These are phyloP conservation scores for Adansonia rubrostipa DNA, from an alignment of 441 rosid genomes.

Conservation along the genomic window DNA sequence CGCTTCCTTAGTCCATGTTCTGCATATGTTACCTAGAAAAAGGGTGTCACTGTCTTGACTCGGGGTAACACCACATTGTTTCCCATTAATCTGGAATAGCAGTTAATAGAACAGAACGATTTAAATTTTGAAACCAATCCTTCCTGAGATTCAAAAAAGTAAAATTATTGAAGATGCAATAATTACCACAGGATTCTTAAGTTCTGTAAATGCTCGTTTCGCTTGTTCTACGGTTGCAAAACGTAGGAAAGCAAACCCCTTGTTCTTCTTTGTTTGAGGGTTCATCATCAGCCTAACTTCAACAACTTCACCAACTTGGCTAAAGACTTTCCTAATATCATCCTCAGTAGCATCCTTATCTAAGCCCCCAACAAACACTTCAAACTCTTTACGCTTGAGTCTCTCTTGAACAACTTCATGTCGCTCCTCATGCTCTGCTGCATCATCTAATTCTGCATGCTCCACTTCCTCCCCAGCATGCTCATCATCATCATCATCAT, in stretches of 20 bases:
- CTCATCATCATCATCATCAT: conserved; percentile 47
- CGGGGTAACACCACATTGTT: conserved; percentile 91
- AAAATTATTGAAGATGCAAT: conserved; percentile 29
- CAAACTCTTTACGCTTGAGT: conserved; percentile 93
- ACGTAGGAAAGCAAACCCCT: conserved; percentile 96
- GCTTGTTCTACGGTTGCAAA: conserved; percentile 94
- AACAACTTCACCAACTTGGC: conserved; percentile 76
- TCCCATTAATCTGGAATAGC: conserved; percentile 90
- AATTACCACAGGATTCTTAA: conserved; percentile 91
- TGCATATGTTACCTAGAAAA: conserved; percentile 93
- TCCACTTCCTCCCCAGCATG: conserved; percentile 55
- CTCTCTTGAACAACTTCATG: conserved; percentile 80
- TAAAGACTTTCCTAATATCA: conserved; percentile 81
- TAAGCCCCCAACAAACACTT: conserved; percentile 91
- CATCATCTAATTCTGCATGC: conserved; percentile 60
- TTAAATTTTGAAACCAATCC: conserved; percentile 36
- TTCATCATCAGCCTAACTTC: conserved; percentile 92
- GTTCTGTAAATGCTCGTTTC: conserved; percentile 76
- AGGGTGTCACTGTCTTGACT: conserved; percentile 97
- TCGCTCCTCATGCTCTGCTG: conserved; percentile 69
- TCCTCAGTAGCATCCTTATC: conserved; percentile 86
- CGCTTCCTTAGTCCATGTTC: conserved; percentile 89
- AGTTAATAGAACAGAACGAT: conserved; percentile 34
- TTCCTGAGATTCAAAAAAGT: conserved; percentile 37
- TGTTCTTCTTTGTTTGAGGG: conserved; percentile 87